Base-by-base conservation (phyloP, 805 yeast genomes). In the Pichia paraexigua region DNA sequence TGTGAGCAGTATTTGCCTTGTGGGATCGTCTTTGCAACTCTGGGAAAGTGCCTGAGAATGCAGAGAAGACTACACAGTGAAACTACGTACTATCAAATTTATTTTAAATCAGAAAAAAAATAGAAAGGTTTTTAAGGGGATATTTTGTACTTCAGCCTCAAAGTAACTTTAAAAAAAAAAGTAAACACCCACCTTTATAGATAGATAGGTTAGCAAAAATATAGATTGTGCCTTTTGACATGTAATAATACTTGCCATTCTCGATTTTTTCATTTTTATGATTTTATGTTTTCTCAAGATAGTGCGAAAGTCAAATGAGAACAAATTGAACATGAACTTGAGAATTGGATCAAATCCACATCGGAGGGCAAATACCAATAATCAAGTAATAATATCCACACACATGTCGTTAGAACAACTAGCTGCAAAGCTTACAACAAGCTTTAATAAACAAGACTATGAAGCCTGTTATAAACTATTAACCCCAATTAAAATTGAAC, bases 401-500 rank as follows among this genome's bases (percentile, higher is more conserved):
- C 37, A 37, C 22, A 78, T 77, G 82, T 78, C 91, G 1, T 72
- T 89, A 51, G 85, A 84, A 60, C 77, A 78, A 56, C 73, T 87
- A 50, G 85, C 95, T 1, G 77, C 79, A 45, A 83, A 86, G 58
- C 73, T 91, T 54, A 81, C 87, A 45, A 68, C 71, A 43, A 75
- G 83, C 24, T 92, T 83, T 61, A 82, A 81, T 35, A 61, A 74
- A 15, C 80, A 78, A 41, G 76, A 88, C 45, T 87, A 83, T 66
- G 73, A 64, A 0, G 71, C 76, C 37, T 87, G 95, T 55, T 76
- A 77, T 46, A 65, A 71, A 49, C 60, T 88, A 27, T 73, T 91
- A 41, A 83, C 88, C 1, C 78, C 85, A 21, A 78, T 92, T 64
- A 89, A 90, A 60, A 69, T 90, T 42, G 90, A 85, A 63, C 74